Evolutionary conservation across 2,329 filamentous ascomycete genomes (phyloP).

Genomic region (Pezicula radicicola): DNA sequence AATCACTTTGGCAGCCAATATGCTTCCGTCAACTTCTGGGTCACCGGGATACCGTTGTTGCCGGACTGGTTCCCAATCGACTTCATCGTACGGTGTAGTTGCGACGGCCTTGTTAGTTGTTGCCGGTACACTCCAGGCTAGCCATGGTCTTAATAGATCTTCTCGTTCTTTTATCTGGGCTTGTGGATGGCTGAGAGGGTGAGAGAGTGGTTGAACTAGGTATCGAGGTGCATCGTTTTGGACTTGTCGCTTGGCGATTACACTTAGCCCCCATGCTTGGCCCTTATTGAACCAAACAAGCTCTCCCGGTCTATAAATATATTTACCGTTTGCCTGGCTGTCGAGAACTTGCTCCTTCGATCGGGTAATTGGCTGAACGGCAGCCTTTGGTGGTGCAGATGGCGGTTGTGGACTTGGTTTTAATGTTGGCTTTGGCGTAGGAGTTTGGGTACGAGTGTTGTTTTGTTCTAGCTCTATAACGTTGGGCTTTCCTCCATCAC

Average conservation of each 20-base stretch:
- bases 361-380: constrained; percentile 28
- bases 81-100: constrained; percentile 40
- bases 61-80: constrained; percentile 45
- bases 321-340: constrained; percentile 38
- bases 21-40: constrained; percentile 54
- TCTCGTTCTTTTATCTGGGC: constrained; percentile 40
- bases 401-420: neutral
- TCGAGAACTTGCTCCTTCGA: constrained; percentile 47
- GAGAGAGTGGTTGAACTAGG: constrained; percentile 45
- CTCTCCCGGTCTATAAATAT: constrained; percentile 51
- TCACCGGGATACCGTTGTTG: constrained; percentile 37
- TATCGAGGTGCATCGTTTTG: constrained; percentile 33
- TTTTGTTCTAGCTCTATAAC: neutral
- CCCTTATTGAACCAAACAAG: constrained; percentile 53
- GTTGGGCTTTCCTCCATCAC: too few relatives aligned
- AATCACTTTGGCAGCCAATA: constrained; percentile 52
- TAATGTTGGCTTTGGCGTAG: neutral
- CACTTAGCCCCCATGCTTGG: constrained; percentile 50
- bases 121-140: constrained; percentile 54
- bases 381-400: constrained; percentile 6
- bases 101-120: constrained; percentile 43
- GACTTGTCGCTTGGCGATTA: constrained; percentile 43
- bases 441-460: neutral
- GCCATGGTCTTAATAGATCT: constrained; percentile 48
- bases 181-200: constrained; percentile 35